phyloP scores from a whole-genome alignment of 2,329 filamentous ascomycete species.

The Aspergillus sp. region DNA sequence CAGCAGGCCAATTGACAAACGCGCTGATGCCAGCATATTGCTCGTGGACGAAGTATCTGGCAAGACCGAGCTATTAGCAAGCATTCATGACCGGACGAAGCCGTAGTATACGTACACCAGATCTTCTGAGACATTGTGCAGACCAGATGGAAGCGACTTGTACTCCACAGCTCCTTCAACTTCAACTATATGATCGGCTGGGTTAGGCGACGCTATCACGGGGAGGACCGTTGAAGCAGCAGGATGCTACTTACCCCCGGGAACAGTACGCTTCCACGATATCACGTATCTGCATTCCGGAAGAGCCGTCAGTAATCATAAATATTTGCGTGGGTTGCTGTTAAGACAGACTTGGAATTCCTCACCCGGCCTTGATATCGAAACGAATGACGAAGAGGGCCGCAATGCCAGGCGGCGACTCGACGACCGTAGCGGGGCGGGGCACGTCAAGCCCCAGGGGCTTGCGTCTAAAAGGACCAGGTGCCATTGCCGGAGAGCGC shows the following conservation, averaged over 20 bases:
- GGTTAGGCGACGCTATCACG: constrained; percentile 9
- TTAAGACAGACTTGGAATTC: background rate
- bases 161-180: constrained; percentile 91
- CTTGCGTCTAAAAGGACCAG: constrained; percentile 32
- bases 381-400: constrained; percentile 89
- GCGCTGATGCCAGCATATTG: constrained; percentile 85
- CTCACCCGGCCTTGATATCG: constrained; percentile 85
- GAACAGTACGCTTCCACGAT: constrained; percentile 76
- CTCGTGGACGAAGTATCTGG: constrained; percentile 89
- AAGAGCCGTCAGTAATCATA: background rate
- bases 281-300: constrained; percentile 67
- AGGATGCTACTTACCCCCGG: constrained; percentile 57
- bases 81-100: background rate
- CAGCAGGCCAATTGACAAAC: constrained; percentile 81
- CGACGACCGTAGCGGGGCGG: constrained; percentile 29
- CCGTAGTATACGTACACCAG: constrained; percentile 56
- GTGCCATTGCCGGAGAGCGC: constrained; percentile 30
- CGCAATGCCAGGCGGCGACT: constrained; percentile 58
- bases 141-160: constrained; percentile 89
- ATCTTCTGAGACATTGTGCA: constrained; percentile 86
- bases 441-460: constrained; percentile 39
- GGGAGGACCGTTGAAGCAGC: background rate
- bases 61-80: constrained; percentile 14
- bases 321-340: background rate
- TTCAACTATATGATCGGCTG: constrained; percentile 44